Evolutionary conservation across 164 flowering plant genomes (phyloP), one percentile per base, ranked within the genome.

Genomic region (Macadamia integrifolia): DNA sequence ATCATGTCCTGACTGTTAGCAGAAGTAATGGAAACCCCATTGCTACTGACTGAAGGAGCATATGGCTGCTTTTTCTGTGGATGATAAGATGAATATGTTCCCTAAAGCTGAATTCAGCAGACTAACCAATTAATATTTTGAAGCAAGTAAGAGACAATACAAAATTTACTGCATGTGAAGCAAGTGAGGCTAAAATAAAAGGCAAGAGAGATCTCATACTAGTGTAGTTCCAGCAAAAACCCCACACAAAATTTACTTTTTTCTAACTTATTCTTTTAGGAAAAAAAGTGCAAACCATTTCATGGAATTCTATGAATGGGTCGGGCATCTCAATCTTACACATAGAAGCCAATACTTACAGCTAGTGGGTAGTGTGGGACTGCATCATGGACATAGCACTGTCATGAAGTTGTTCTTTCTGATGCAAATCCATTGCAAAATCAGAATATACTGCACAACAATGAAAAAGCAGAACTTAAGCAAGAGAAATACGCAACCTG

Each of bases 1-100:
- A 87, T 84, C 78, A 88, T 84, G 74, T 90, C 96, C 78, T 87
- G 95, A 77, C 74, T 87, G 75, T 86, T 90, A 56, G 77, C 81
- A 74, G 85, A 78, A 62, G 92, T 74, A 76, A 88, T 89, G 60
- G 93, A 79, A 74, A 79, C 80, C 56, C 83, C 84, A 58, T 84
- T 70, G 63, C 86, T 80, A 81, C 89, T 87, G 43, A 81, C 90
- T 62, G 96, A 81, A 31, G 87, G 79, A 61, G 84, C 71, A 80
- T 82, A 91, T 66, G 85, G 94, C 55, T 78, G 85, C 18, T 75
- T 79, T 79, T 81, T 91, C 71, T 82, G 92, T 49, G 86, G 90
- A 4, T 0, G 23, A 23, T 23, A 23, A 23, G 23, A 23, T 23
- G 23, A 23, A 23, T 23, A 23, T 23, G 23, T 23, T 23, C 23